phyloP scores from a whole-genome alignment of 116 monocot genomes.

The Thalassia testudinum region DNA sequence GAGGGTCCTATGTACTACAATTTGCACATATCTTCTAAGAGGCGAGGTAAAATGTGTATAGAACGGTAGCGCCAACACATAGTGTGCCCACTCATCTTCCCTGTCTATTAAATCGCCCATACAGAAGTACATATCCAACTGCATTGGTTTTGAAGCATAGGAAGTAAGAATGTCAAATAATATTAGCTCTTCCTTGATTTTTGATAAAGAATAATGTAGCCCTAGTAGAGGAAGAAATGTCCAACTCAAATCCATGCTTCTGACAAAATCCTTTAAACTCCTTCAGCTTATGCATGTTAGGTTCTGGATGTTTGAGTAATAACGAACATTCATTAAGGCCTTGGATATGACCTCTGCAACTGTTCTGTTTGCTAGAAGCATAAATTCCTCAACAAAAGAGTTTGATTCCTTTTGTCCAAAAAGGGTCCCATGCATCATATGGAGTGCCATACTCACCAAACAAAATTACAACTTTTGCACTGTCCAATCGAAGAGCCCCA shows the following conservation, averaged over 20 bases:
- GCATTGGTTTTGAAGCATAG: constrained; percentile 87
- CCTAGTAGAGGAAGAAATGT: constrained; percentile 67
- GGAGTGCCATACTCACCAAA: constrained; percentile 73
- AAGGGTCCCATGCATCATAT: constrained; percentile 30
- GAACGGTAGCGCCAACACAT: constrained; percentile 54
- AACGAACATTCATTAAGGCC: constrained; percentile 65
- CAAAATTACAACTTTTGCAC: constrained; percentile 42
- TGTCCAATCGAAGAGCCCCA: constrained; percentile 71
- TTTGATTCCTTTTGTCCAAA: constrained; percentile 44
- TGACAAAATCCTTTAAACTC: constrained; percentile 78
- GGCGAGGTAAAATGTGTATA: constrained; percentile 97
- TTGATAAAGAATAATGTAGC: constrained; percentile 56
- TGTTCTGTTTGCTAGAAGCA: constrained; percentile 75
- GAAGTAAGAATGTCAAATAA: constrained; percentile 55
- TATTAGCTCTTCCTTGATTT: constrained; percentile 51
- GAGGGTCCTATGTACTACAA: constrained; percentile 82
- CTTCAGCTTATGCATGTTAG: constrained; percentile 61
- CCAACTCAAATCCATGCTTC: constrained; percentile 72
- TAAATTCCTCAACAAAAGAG: constrained; percentile 78
- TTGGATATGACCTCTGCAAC: constrained; percentile 69
- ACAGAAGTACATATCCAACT: constrained; percentile 69
- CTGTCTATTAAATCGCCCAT: constrained; percentile 49
- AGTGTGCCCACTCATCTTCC: constrained; percentile 82
- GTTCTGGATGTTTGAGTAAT: constrained; percentile 83
- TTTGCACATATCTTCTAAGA: constrained; percentile 83